These are phyloP conservation scores for Willaertia magna DNA, from an alignment of 208 protist species.

Conservation along the genomic window DNA sequence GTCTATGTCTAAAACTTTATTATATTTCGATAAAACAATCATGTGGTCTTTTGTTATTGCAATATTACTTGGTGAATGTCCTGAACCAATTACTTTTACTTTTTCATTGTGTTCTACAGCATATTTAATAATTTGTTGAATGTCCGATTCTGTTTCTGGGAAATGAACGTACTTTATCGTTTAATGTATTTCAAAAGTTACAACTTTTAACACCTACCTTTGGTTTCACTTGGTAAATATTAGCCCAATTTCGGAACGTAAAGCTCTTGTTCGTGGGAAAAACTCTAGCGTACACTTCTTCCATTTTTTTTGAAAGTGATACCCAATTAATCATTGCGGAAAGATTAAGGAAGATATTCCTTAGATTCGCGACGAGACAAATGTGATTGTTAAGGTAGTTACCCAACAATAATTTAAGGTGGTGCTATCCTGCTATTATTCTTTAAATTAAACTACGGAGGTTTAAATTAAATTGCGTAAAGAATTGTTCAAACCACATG, in stretches of 20 bases:
- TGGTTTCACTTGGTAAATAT: background rate
- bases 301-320: background rate
- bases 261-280: background rate
- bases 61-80: conserved; percentile 7
- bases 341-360: too few relatives aligned
- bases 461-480: too few relatives aligned
- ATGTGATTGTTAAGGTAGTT: too few relatives aligned
- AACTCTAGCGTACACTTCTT: too few relatives aligned
- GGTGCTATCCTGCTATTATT: background rate
- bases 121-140: background rate
- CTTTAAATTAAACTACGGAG: too few relatives aligned
- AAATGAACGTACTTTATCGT: background rate
- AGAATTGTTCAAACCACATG: too few relatives aligned
- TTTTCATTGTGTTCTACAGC: background rate
- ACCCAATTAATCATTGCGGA: too few relatives aligned
- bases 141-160: background rate
- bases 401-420: background rate
- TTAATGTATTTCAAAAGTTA: too few relatives aligned
- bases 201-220: too few relatives aligned
- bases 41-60: conserved; percentile 3
- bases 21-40: background rate
- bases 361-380: too few relatives aligned
- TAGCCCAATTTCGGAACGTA: background rate
- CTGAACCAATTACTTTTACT: background rate
- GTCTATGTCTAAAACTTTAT: background rate